phyloP scores from a whole-genome alignment of 2,329 filamentous ascomycete genomes.

The Paecilomyces sp. region DNA sequence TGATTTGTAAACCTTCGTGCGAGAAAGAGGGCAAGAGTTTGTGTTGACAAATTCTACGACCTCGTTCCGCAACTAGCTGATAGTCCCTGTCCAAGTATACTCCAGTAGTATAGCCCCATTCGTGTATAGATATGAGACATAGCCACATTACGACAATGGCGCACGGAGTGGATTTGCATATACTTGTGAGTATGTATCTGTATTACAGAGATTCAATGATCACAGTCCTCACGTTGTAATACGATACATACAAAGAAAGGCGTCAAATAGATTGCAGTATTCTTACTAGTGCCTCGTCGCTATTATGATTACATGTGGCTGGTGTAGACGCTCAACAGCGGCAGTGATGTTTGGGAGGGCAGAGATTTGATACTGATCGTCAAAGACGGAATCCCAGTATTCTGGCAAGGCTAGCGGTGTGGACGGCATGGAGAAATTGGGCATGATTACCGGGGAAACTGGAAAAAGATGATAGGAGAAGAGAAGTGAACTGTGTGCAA shows the following conservation, averaged over 20 bases:
- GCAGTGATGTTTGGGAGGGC: background rate
- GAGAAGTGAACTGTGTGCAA: background rate
- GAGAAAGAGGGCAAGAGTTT: too few species aligned
- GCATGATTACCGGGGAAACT: background rate
- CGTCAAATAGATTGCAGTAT: background rate
- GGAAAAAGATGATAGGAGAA: background rate
- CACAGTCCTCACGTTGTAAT: background rate
- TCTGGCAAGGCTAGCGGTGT: background rate
- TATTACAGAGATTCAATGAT: background rate
- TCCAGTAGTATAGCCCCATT: too few species aligned
- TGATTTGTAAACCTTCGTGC: too few species aligned
- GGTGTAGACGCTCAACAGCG: background rate
- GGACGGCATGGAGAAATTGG: background rate
- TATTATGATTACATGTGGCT: background rate
- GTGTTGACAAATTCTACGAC: too few species aligned
- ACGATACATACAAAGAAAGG: background rate
- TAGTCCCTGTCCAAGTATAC: too few species aligned
- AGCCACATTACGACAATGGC: too few species aligned
- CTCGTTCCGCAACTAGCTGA: too few species aligned
- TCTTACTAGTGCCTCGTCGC: background rate
- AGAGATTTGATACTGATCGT: background rate
- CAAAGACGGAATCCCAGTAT: background rate
- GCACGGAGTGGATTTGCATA: background rate
- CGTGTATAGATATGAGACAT: too few species aligned
- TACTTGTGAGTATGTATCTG: background rate